These are phyloP conservation scores for Hymenoscyphus scutula DNA, from an alignment of 2,329 filamentous ascomycete genomes.

Conservation along the genomic window DNA sequence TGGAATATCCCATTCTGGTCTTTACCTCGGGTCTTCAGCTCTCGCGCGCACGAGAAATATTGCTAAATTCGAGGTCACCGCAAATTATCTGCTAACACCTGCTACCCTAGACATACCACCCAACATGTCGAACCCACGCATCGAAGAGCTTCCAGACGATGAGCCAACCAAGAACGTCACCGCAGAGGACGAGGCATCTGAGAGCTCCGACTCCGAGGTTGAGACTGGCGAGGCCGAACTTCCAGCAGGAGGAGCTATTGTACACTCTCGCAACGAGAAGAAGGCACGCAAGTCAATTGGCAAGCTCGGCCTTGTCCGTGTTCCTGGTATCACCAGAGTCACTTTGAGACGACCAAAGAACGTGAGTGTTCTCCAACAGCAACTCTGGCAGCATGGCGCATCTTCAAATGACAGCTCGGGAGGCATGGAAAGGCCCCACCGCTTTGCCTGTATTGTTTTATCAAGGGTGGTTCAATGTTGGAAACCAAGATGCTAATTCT, in stretches of 20 bases:
- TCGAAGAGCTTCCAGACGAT: constrained; percentile 96
- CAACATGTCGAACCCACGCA: constrained; percentile 94
- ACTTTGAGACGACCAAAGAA: constrained; percentile 98
- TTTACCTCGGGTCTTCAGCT: background rate
- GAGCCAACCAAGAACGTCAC: constrained; percentile 78
- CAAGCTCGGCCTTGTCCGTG: constrained; percentile 95
- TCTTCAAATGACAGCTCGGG: background rate
- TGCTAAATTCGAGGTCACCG: constrained; percentile 21
- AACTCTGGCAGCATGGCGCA: background rate
- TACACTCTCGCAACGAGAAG: constrained; percentile 99
- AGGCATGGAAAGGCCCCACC: background rate
- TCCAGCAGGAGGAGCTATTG: constrained; percentile 81
- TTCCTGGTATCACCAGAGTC: constrained; percentile 96
- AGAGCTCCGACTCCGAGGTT: constrained; percentile 71
- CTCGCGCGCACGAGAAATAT: constrained; percentile 29
- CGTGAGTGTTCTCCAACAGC: constrained; percentile 58
- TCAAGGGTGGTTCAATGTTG: background rate
- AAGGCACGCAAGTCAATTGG: constrained; percentile 99
- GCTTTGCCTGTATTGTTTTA: background rate
- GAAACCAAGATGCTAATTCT: constrained; percentile 5
- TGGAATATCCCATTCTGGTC: background rate
- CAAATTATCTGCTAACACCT: constrained; percentile 27
- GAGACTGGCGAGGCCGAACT: constrained; percentile 64
- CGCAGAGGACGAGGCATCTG: constrained; percentile 68
- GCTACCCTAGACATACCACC: constrained; percentile 38